These are phyloP conservation scores for Blumeriella jaapii DNA, from an alignment of 2,329 filamentous ascomycete species.

Conservation along the genomic window DNA sequence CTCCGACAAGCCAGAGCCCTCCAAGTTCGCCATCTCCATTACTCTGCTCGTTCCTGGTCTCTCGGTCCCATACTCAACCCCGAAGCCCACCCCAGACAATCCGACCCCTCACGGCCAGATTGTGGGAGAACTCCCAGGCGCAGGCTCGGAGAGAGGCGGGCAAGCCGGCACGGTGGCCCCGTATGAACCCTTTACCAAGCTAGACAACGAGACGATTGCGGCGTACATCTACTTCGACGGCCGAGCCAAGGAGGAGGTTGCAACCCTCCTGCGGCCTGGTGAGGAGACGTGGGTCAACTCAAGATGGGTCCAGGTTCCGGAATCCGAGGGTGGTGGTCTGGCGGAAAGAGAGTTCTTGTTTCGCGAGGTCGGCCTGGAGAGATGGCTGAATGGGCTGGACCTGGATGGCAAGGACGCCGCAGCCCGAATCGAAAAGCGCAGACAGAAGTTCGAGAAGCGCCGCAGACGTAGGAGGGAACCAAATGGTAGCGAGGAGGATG, in stretches of 20 bases:
- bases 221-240: slow-evolving; percentile 99
- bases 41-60: slow-evolving; percentile 83
- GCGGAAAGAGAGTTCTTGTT: slow-evolving; percentile 96
- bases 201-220: slow-evolving; percentile 91
- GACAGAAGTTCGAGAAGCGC: slow-evolving; percentile 64
- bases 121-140: slow-evolving; percentile 58
- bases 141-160: slow-evolving; percentile 38
- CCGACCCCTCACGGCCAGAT: slow-evolving; percentile 73
- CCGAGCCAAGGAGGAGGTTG: slow-evolving; percentile 88
- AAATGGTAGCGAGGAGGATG: slow-evolving; percentile 36
- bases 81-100: slow-evolving; percentile 64
- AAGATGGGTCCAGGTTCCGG: slow-evolving; percentile 89
- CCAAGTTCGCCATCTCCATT: slow-evolving; percentile 96
- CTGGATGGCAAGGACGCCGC: slow-evolving; percentile 87
- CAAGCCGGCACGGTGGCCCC: slow-evolving; percentile 54
- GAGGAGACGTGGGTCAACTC: slow-evolving; percentile 99
- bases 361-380: slow-evolving; percentile 87
- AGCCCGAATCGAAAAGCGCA: slow-evolving; percentile 78
- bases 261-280: slow-evolving; percentile 78
- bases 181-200: slow-evolving; percentile 86
- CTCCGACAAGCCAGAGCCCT: slow-evolving; percentile 71
- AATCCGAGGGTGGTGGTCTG: slow-evolving; percentile 82
- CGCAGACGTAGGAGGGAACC: slow-evolving; percentile 50
- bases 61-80: slow-evolving; percentile 84
- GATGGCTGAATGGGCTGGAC: slow-evolving; percentile 93